phyloP scores from a whole-genome alignment of 768 basidiomycete genomes.

The Tylopilus sp. region DNA sequence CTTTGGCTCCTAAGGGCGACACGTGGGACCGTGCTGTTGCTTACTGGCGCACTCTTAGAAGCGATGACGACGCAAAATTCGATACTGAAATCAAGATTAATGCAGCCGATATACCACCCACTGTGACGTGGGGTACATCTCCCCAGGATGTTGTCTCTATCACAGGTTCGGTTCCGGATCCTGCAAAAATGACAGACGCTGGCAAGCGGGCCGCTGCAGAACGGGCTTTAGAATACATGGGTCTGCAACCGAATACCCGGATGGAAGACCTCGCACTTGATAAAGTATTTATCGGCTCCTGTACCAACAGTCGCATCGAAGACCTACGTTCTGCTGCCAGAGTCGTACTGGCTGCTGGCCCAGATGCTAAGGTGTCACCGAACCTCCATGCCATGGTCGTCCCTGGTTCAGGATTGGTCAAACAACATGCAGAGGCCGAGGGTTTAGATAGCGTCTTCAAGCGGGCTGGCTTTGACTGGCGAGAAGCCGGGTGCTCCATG shows the following conservation, averaged over 20 bases:
- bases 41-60: slow-evolving; percentile 81
- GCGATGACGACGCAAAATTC: slow-evolving; percentile 81
- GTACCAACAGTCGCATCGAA: slow-evolving; percentile 93
- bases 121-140: slow-evolving; percentile 91
- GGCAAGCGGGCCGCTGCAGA: slow-evolving; percentile 66
- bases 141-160: slow-evolving; percentile 87
- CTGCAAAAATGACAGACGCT: slow-evolving; percentile 58
- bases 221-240: slow-evolving; percentile 85
- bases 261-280: slow-evolving; percentile 80
- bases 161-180: slow-evolving; percentile 77
- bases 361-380: slow-evolving; percentile 68
- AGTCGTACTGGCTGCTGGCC: slow-evolving; percentile 71
- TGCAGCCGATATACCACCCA: slow-evolving; percentile 84
- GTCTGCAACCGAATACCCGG: slow-evolving; percentile 68
- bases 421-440: slow-evolving; percentile 87
- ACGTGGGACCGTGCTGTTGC: slow-evolving; percentile 81
- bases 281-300: slow-evolving; percentile 93
- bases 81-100: slow-evolving; percentile 78
- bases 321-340: slow-evolving; percentile 82
- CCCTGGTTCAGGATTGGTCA: slow-evolving; percentile 87
- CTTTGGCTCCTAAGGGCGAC: slow-evolving; percentile 78
- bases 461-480: slow-evolving; percentile 92
- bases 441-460: slow-evolving; percentile 84
- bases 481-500: slow-evolving; percentile 95
- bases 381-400: slow-evolving; percentile 87